phyloP scores from a whole-genome alignment of 176 grass and related monocot genomes.

The Aegilops speltoides region DNA sequence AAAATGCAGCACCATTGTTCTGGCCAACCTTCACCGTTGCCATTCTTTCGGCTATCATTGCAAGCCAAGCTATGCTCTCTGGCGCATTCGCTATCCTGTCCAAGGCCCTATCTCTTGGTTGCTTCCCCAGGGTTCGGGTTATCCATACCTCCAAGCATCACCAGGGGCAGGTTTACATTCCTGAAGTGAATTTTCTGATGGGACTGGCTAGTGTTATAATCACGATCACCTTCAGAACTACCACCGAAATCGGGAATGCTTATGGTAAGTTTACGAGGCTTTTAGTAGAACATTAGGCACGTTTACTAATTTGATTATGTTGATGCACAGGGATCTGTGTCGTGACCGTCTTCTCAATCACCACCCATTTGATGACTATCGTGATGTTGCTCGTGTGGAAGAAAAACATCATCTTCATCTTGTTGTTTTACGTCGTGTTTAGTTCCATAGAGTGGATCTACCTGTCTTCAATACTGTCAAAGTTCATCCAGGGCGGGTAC shows the following conservation, averaged over 20 bases:
- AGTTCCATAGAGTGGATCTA: constrained; percentile 51
- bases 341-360: constrained; percentile 64
- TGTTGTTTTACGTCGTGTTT: constrained; percentile 56
- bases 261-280: constrained; percentile 43
- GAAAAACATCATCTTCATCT: constrained; percentile 37
- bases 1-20: constrained; percentile 44
- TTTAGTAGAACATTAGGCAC: background rate
- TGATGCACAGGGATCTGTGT: constrained; percentile 56
- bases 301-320: constrained; percentile 1
- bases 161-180: constrained; percentile 85
- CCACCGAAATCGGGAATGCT: constrained; percentile 63
- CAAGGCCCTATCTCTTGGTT: constrained; percentile 73
- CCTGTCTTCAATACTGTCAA: constrained; percentile 59
- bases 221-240: constrained; percentile 62
- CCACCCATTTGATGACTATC: constrained; percentile 56
- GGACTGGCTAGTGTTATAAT: constrained; percentile 59
- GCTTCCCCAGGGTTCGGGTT: constrained; percentile 70
- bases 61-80: constrained; percentile 88
- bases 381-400: constrained; percentile 90
- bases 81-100: constrained; percentile 71
- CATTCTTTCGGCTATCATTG: constrained; percentile 71
- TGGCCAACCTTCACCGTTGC: constrained; percentile 78
- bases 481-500: constrained; percentile 66
- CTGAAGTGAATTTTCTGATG: constrained; percentile 84
- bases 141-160: constrained; percentile 72